These are phyloP conservation scores for Saturnispora bothae DNA, from an alignment of 805 yeast genomes.

Conservation along the genomic window DNA sequence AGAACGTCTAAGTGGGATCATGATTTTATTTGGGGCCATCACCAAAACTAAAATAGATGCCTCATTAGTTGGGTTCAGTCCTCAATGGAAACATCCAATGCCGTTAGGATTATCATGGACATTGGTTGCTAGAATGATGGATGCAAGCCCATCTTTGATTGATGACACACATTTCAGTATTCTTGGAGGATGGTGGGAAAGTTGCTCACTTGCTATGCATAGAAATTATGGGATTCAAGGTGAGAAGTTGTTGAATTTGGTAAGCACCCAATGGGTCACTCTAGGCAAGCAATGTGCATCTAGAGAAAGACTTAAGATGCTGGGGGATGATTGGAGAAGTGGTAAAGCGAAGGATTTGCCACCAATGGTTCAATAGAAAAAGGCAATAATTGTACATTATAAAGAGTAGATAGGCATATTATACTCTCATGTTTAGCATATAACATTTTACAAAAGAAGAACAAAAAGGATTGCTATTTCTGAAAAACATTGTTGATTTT, in stretches of 20 bases:
- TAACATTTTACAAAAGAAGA: no score
- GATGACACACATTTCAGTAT: slow-evolving; percentile 63
- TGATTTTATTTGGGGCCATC: slow-evolving; percentile 68
- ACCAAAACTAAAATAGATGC: slow-evolving; percentile 36
- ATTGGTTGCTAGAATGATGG: slow-evolving; percentile 61
- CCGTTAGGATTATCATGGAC: slow-evolving; percentile 56
- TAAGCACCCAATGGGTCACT: slow-evolving; percentile 43
- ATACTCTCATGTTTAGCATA: neutral
- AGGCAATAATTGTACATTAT: slow-evolving; percentile 1
- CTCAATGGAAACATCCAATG: slow-evolving; percentile 36
- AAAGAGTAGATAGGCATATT: neutral
- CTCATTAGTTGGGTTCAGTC: slow-evolving; percentile 16
- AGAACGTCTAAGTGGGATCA: slow-evolving; percentile 82
- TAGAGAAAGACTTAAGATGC: slow-evolving; percentile 62
- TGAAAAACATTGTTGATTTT: no score
- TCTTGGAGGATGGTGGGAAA: slow-evolving; percentile 88
- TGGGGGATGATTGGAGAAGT: slow-evolving; percentile 71
- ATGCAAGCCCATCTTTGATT: slow-evolving; percentile 39
- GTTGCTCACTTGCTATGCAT: slow-evolving; percentile 49
- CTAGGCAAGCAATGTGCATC: slow-evolving; percentile 53
- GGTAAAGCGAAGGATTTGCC: slow-evolving; percentile 22
- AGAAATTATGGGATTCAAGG: slow-evolving; percentile 62
- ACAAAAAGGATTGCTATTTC: no score
- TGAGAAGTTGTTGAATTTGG: slow-evolving; percentile 40
- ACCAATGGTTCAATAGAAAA: slow-evolving; percentile 2